Conservation (phyloP, 331 rosid species). For the Prunus yedoensis region DNA sequence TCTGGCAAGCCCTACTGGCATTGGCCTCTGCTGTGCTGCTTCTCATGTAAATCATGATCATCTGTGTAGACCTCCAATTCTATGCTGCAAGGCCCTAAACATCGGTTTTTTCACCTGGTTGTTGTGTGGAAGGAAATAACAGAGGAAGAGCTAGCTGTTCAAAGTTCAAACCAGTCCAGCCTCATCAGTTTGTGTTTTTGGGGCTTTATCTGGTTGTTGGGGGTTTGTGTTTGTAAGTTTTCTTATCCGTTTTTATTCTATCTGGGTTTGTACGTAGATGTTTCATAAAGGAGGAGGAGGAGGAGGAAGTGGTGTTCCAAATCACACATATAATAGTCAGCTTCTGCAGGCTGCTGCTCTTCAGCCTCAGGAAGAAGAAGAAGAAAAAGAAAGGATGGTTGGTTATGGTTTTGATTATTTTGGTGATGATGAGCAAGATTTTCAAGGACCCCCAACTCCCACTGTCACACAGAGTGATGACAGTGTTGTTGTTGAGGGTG, state of each 20-base stretch:
- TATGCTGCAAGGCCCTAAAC: not conserved
- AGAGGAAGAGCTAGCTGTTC: no score
- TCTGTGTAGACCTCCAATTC: not conserved
- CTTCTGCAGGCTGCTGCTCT: no score
- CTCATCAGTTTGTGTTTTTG: no score
- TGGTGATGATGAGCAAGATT: not conserved
- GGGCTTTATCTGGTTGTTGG: no score
- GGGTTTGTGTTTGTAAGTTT: no score
- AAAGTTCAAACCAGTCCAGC: no score
- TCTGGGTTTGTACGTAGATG: no score
- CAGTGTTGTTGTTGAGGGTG: slow-evolving; percentile 3
- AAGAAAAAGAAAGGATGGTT: not conserved
- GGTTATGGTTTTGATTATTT: not conserved
- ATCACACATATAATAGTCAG: no score
- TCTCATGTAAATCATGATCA: not conserved
- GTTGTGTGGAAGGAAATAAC: not conserved
- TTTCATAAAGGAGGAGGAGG: no score
- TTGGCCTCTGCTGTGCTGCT: not conserved
- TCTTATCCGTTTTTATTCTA: no score
- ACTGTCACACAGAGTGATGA: not conserved
- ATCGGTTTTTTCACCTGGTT: slow-evolving; percentile 10
- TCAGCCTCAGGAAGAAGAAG: no score
- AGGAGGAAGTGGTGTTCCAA: no score
- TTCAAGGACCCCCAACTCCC: slow-evolving; percentile 3
- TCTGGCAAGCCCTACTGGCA: not conserved